Base-by-base conservation (phyloP, 257 asterid species). In the Henckelia pumila region DNA sequence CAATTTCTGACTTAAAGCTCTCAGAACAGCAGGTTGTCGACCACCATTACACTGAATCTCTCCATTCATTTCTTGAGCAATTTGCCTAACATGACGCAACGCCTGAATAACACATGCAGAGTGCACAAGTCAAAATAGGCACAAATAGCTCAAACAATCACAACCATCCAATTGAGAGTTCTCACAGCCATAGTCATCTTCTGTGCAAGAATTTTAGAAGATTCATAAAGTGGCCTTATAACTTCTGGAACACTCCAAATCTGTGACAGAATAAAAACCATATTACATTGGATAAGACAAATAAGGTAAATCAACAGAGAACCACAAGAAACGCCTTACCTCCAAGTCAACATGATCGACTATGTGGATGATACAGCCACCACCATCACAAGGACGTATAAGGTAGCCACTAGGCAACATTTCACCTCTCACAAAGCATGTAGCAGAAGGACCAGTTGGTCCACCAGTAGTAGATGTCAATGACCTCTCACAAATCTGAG, bases 101-200 rank as follows among this genome's bases (percentile, higher is more conserved):
- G 92, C 96, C 99, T 93, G 76, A 60, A 60, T 10, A 16, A 19
- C 26, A 26, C 7, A 57, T 26, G 52, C 10, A 64, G 21, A 70
- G 23, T 57, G 0, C 5, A 61, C 22, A 49, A 52, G 59, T 6
- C 2, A 10, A 19, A 32, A 9, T 8, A 60, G 10, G 55, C 64
- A 63, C 16, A 58, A 61, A 66, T 70, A 29, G 55, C 16, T 35
- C 17, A 33, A 7, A 6, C 19, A 56, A 22, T 56, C 20, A 33
- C 7, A 14, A 17, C 19, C 19, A 35, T 7, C 7, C 4, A 50
- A 21, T 63, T 19, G 29, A 63, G 59, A 66, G 13, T 63, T 29
- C 89, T 71, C 70, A 93, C 98, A 60, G 97, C 96, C 96, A 88
- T 78, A 28, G 98, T 94, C 96, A 84, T 88, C 83, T 88, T 91